phyloP scores from a whole-genome alignment of 139 green algal species.

The Yamagishiella unicocca region DNA sequence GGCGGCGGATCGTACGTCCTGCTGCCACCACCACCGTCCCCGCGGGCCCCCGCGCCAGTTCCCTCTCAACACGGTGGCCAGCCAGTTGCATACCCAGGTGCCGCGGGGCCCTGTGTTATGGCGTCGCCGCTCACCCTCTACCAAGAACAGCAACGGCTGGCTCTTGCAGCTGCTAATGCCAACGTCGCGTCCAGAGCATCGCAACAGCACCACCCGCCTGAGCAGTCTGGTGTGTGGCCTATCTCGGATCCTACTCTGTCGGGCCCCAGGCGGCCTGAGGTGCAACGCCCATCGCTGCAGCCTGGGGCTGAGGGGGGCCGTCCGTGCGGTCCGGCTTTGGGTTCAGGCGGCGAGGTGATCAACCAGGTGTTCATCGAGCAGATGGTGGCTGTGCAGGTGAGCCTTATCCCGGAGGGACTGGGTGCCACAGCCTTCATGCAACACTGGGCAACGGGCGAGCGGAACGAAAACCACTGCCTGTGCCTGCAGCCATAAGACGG shows the following conservation, averaged over 20 bases:
- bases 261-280: too few relatives aligned
- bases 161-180: too few relatives aligned
- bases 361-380: background rate
- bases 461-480: too few relatives aligned
- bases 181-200: too few relatives aligned
- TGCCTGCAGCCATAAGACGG: too few relatives aligned
- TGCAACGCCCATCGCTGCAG: background rate
- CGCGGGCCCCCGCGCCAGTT: background rate
- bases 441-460: too few relatives aligned
- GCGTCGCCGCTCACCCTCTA: conserved; percentile 7
- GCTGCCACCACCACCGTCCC: background rate
- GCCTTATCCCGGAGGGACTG: too few relatives aligned
- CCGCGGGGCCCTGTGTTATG: conserved; percentile 18
- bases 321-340: background rate
- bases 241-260: too few relatives aligned
- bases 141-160: background rate
- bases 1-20: background rate
- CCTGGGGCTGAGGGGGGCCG: background rate
- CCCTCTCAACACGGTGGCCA: background rate
- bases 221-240: too few relatives aligned
- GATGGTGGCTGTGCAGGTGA: conserved; percentile 37
- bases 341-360: background rate
- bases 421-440: too few relatives aligned
- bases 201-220: too few relatives aligned
- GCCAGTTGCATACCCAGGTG: background rate